Conservation (phyloP, 2,329 filamentous ascomycete species). For the Neofusicoccum umdonicola region DNA sequence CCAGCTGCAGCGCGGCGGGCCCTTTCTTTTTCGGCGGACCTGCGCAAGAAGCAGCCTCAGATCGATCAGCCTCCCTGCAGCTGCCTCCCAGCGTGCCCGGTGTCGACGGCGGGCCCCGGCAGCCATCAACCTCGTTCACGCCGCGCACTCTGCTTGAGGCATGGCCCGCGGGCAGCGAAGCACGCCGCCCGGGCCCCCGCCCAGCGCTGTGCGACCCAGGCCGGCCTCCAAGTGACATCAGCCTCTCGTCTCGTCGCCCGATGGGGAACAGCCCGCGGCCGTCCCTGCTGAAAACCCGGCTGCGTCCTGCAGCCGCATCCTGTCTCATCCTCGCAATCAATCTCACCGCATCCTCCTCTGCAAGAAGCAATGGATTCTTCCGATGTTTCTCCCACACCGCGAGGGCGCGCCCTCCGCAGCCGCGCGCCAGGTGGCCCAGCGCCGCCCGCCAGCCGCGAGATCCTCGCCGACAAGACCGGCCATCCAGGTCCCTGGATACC, state of each 20-base stretch:
- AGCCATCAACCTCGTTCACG: background rate
- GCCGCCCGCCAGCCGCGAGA: background rate
- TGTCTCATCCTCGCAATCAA: conserved; percentile 9
- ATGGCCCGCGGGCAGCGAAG: background rate
- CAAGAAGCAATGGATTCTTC: background rate
- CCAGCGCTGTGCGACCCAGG: background rate
- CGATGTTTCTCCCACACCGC: background rate
- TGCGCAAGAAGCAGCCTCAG: background rate
- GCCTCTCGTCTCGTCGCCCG: background rate
- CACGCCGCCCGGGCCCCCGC: background rate
- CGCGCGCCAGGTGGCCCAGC: background rate
- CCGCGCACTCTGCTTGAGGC: background rate
- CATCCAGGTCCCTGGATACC: conserved; percentile 4
- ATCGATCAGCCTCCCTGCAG: background rate
- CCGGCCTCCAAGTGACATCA: background rate
- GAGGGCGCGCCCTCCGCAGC: background rate
- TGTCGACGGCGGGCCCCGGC: background rate
- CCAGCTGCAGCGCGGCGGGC: background rate
- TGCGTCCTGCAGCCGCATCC: conserved; percentile 1
- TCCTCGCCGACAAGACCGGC: background rate
- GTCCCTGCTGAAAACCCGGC: conserved; percentile 8
- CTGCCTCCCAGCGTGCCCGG: background rate
- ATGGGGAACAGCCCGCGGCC: background rate
- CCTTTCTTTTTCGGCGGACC: background rate
- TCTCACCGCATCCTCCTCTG: conserved; percentile 6